These are phyloP conservation scores for Gnaphalium uliginosum DNA, from an alignment of 129 eudicot genomes.

Conservation along the genomic window DNA sequence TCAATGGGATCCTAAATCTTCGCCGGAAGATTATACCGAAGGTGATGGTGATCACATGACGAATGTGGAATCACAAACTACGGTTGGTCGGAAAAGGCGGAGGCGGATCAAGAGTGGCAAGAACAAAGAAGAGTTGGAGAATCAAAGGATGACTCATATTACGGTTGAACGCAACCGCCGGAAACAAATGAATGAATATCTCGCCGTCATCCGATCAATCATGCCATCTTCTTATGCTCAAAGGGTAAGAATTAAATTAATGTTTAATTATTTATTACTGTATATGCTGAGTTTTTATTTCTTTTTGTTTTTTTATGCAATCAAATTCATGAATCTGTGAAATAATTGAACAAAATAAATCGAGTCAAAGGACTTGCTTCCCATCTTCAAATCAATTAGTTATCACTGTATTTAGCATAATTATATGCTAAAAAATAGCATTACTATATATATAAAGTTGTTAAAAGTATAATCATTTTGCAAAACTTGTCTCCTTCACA, in stretches of 20 bases:
- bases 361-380: too few relatives aligned
- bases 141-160: constrained; percentile 87
- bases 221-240: constrained; percentile 82
- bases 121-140: constrained; percentile 81
- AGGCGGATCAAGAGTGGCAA: constrained; percentile 27
- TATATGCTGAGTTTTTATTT: too few relatives aligned
- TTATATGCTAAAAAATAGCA: too few relatives aligned
- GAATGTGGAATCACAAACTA: not conserved
- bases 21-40: constrained; percentile 40
- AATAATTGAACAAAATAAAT: too few relatives aligned
- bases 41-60: not conserved
- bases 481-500: too few relatives aligned
- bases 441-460: too few relatives aligned
- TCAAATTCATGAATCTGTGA: too few relatives aligned
- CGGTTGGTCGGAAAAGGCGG: not conserved
- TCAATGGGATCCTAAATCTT: constrained; percentile 30
- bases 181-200: constrained; percentile 86
- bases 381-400: too few relatives aligned
- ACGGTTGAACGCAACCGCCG: constrained; percentile 85
- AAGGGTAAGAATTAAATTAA: constrained; percentile 45
- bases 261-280: too few relatives aligned
- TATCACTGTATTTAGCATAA: too few relatives aligned
- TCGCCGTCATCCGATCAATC: constrained; percentile 61
- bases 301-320: too few relatives aligned
- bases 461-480: too few relatives aligned